Conservation (phyloP, 768 basidiomycete species). For the Amanita exitialis region DNA sequence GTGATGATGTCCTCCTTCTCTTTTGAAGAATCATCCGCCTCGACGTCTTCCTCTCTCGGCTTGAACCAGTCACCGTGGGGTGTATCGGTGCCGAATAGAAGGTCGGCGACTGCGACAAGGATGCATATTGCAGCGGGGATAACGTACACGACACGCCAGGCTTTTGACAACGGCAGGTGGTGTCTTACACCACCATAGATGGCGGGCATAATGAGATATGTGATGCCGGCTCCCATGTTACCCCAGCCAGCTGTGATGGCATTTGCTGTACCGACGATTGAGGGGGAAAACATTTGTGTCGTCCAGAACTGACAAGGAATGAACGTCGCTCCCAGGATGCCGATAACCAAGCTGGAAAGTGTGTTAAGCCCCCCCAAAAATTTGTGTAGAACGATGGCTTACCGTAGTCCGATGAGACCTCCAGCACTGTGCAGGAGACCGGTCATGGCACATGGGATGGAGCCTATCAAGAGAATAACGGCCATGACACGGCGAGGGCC, state of each 20-base stretch:
- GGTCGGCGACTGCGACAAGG: not conserved
- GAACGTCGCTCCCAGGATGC: conserved; percentile 51
- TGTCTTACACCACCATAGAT: not conserved
- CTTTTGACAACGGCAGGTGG: conserved; percentile 11
- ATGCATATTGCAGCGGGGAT: not conserved
- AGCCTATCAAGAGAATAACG: conserved; percentile 37
- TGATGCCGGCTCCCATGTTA: conserved; percentile 15
- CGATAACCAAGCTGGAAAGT: conserved; percentile 45
- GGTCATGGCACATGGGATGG: conserved; percentile 50
- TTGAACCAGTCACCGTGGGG: conserved; percentile 1
- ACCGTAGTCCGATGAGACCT: conserved; percentile 12
- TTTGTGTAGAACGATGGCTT: too few species aligned
- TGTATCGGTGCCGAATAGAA: conserved; percentile 1
- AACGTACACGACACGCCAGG: conserved; percentile 19
- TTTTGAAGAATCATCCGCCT: not conserved
- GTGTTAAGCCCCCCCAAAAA: conserved; percentile 13
- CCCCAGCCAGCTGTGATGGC: conserved; percentile 52
- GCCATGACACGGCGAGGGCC: conserved; percentile 51
- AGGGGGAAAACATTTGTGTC: conserved; percentile 48
- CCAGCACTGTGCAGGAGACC: conserved; percentile 32
- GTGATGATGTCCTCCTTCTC: not conserved
- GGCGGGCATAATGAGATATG: conserved; percentile 1
- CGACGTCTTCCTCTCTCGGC: not conserved
- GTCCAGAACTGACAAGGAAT: conserved; percentile 56
- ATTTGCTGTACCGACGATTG: conserved; percentile 32